Percentiles rank a stretch among this genome's conserved stretches.
Conservation (phyloP, 495 filamentous ascomycete species). For the Cercophora samala region DNA sequence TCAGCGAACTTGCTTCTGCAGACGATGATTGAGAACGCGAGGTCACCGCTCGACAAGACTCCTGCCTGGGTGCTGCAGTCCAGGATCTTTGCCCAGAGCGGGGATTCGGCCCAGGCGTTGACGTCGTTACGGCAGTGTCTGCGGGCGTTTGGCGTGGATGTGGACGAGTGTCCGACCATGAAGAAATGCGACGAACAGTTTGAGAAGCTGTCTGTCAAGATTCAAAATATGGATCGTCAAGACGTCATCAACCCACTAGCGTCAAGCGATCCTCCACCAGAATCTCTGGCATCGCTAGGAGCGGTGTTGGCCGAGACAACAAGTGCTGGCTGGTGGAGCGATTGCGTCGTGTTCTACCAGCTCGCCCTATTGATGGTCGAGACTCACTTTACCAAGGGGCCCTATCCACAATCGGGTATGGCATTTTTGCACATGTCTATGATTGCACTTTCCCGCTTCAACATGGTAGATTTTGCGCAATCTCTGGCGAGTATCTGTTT, state of each 20-base stretch:
- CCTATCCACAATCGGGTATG: constrained; percentile 71
- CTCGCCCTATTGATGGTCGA: constrained; percentile 68
- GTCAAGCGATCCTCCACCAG: constrained; percentile 42
- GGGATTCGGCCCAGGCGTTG: constrained; percentile 67
- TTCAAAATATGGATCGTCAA: constrained; percentile 58
- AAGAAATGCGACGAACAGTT: constrained; percentile 75
- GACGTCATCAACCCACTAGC: constrained; percentile 51
- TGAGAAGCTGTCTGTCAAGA: constrained; percentile 52
- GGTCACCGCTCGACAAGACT: constrained; percentile 68
- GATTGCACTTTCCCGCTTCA: constrained; percentile 69
- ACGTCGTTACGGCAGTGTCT: constrained; percentile 64
- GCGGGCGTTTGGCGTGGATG: constrained; percentile 59
- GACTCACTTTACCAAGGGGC: constrained; percentile 60
- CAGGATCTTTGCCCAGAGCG: constrained; percentile 67
- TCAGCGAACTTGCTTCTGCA: constrained; percentile 63
- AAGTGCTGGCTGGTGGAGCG: constrained; percentile 79
- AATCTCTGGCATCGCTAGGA: constrained; percentile 60
- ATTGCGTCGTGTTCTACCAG: constrained; percentile 71
- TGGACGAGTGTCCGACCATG: constrained; percentile 63
- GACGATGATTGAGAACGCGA: constrained; percentile 62
- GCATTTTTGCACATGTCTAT: constrained; percentile 72
- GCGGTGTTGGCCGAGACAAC: constrained; percentile 73
- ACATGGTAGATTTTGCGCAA: constrained; percentile 64
- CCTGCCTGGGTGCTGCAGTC: constrained; percentile 75
- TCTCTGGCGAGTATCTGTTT: constrained; percentile 63